These are phyloP conservation scores for Xerocomus amazonicus DNA, from an alignment of 1,284 basidiomycete genomes.

Conservation along the genomic window DNA sequence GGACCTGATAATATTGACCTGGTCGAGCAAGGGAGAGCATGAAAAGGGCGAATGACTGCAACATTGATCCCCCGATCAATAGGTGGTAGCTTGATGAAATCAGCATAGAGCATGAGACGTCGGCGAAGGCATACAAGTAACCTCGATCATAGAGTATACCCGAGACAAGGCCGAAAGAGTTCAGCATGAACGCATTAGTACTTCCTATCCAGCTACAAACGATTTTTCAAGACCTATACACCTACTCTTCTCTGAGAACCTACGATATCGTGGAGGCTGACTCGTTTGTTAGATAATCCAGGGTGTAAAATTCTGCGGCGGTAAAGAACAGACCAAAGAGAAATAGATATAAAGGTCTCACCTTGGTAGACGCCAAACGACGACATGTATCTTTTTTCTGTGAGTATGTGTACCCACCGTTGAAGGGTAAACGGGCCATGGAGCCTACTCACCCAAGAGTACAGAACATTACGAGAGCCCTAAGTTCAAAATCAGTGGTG, in stretches of 20 bases:
- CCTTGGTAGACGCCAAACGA: slow-evolving; percentile 35
- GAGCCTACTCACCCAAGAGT: slow-evolving; percentile 25
- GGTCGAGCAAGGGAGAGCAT: slow-evolving; percentile 30
- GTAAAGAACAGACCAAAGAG: neutral
- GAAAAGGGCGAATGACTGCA: slow-evolving; percentile 29
- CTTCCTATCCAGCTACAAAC: slow-evolving; percentile 32
- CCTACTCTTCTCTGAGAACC: slow-evolving; percentile 2
- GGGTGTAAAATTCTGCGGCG: slow-evolving; percentile 26
- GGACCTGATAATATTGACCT: slow-evolving; percentile 28
- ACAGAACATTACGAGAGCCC: slow-evolving; percentile 23
- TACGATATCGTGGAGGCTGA: slow-evolving; percentile 31
- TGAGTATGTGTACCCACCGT: neutral
- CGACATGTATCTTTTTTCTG: slow-evolving; percentile 18
- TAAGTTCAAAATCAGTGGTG: slow-evolving; percentile 1
- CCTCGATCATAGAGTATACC: slow-evolving; percentile 29
- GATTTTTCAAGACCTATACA: neutral
- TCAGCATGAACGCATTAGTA: slow-evolving; percentile 20
- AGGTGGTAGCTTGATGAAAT: slow-evolving; percentile 24
- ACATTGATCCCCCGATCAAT: slow-evolving; percentile 24
- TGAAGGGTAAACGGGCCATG: neutral
- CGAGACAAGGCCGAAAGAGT: slow-evolving; percentile 11
- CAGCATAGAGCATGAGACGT: neutral
- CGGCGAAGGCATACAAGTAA: slow-evolving; percentile 27
- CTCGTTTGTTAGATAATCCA: slow-evolving; percentile 29
- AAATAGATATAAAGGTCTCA: neutral